Evolutionary conservation across 495 filamentous ascomycete genomes (phyloP).

Genomic region (Cercophora scortea): DNA sequence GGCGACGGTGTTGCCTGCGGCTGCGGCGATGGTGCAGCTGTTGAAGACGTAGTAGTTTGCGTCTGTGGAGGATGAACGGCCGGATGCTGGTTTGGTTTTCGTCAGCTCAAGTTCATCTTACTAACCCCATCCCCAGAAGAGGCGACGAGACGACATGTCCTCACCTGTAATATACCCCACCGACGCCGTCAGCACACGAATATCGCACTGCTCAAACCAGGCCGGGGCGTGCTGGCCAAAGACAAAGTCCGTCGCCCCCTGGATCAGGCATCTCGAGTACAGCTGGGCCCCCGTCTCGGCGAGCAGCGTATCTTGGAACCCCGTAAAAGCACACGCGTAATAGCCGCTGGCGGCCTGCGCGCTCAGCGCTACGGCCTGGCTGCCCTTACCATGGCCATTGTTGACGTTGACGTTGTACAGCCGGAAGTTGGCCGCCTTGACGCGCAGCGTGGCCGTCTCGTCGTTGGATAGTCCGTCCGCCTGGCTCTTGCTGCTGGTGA

Average conservation of each 20-base stretch:
- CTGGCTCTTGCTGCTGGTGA: conserved; percentile 39
- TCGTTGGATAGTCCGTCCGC: conserved; percentile 37
- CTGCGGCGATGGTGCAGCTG: conserved; percentile 41
- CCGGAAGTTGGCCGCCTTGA: conserved; percentile 40
- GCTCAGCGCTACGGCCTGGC: conserved; percentile 52
- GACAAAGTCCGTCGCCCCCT: conserved; percentile 59
- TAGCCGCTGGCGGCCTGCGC: conserved; percentile 49
- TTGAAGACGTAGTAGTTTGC: conserved; percentile 57
- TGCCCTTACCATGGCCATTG: conserved; percentile 47
- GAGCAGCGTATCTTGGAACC: conserved; percentile 57
- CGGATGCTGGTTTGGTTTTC: conserved; percentile 37
- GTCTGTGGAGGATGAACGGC: conserved; percentile 42
- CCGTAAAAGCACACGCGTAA: conserved; percentile 49
- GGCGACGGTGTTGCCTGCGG: conserved; percentile 36
- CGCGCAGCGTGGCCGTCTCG: conserved; percentile 47
- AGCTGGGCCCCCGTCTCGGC: conserved; percentile 51
- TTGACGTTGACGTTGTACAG: conserved; percentile 57
- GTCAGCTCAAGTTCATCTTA: not conserved
- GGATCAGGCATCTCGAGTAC: conserved; percentile 48
- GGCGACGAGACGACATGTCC: not conserved
- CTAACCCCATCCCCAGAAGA: not conserved
- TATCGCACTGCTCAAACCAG: conserved; percentile 55
- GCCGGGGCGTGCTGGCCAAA: conserved; percentile 53
- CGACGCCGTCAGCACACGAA: conserved; percentile 41
- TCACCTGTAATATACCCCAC: conserved; percentile 46